Conservation (phyloP, 1,284 basidiomycete species). For the Termitomyces sp. region DNA sequence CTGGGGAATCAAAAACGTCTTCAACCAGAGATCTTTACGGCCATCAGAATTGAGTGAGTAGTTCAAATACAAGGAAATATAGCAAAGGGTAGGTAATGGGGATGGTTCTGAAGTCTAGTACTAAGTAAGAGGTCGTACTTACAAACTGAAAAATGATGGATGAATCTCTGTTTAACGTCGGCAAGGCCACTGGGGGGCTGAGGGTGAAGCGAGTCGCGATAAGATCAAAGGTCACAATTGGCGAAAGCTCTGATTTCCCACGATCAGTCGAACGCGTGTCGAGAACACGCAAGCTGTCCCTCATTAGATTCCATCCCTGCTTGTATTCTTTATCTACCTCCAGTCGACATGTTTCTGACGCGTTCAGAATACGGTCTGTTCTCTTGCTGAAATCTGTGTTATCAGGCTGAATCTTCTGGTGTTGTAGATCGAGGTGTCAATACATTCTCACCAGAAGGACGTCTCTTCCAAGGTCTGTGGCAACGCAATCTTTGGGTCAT, state of each 20-base stretch:
- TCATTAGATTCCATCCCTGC: slow-evolving; percentile 20
- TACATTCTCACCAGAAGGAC: slow-evolving; percentile 98
- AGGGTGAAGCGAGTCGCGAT: no score
- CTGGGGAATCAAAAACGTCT: neutral
- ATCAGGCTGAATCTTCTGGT: slow-evolving; percentile 1
- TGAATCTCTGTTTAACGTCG: no score
- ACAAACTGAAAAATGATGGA: neutral
- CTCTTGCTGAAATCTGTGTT: neutral
- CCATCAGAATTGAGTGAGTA: neutral
- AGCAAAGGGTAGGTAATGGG: neutral
- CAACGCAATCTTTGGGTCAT: neutral
- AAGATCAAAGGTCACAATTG: slow-evolving; percentile 10
- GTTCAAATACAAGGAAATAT: neutral
- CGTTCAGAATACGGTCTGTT: slow-evolving; percentile 85
- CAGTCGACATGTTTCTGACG: slow-evolving; percentile 76
- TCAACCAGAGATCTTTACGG: neutral
- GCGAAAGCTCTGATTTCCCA: slow-evolving; percentile 36
- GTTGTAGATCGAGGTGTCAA: slow-evolving; percentile 89
- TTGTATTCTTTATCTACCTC: slow-evolving; percentile 16
- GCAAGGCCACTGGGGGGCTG: no score
- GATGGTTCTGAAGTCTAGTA: neutral
- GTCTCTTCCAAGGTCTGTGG: slow-evolving; percentile 79
- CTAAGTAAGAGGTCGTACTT: neutral
- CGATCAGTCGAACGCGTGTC: slow-evolving; percentile 39
- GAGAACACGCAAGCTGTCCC: slow-evolving; percentile 23